Conservation (phyloP, 2,329 filamentous ascomycete genomes). For the Boeremia exigua region DNA sequence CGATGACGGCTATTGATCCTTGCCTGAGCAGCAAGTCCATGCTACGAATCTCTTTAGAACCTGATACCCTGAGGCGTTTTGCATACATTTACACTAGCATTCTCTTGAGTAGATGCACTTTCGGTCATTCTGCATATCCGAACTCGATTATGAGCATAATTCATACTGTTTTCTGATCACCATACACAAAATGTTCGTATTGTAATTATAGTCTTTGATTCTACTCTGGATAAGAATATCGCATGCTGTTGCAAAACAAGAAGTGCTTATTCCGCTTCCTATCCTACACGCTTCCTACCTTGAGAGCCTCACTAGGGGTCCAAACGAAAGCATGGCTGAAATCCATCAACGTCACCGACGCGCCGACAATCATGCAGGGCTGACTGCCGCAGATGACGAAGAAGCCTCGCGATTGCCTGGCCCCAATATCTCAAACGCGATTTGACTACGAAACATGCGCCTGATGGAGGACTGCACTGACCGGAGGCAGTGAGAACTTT, state of each 20-base stretch:
- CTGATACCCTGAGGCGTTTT: constrained; percentile 5
- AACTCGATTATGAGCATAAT: not conserved
- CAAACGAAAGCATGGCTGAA: not conserved
- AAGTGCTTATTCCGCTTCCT: not conserved
- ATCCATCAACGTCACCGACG: not conserved
- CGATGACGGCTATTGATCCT: constrained; percentile 1
- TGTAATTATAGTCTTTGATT: not conserved
- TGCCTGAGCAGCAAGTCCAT: not conserved
- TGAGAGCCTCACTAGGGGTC: not conserved
- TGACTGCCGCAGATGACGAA: constrained; percentile 1
- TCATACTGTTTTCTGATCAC: not conserved
- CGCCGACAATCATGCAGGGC: not conserved
- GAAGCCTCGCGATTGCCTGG: not conserved
- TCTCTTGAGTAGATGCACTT: not conserved
- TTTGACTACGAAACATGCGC: not conserved
- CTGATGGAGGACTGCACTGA: not conserved
- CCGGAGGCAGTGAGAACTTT: constrained; percentile 7
- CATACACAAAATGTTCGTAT: not conserved
- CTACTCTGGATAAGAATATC: not conserved
- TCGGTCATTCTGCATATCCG: not conserved
- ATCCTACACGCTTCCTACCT: not conserved
- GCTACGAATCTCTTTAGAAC: constrained; percentile 1
- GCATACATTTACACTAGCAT: not conserved
- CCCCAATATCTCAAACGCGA: not conserved
- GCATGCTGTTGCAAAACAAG: too few relatives aligned